phyloP scores from a whole-genome alignment of 2,329 filamentous ascomycete genomes.

The Fusarium nurragi region DNA sequence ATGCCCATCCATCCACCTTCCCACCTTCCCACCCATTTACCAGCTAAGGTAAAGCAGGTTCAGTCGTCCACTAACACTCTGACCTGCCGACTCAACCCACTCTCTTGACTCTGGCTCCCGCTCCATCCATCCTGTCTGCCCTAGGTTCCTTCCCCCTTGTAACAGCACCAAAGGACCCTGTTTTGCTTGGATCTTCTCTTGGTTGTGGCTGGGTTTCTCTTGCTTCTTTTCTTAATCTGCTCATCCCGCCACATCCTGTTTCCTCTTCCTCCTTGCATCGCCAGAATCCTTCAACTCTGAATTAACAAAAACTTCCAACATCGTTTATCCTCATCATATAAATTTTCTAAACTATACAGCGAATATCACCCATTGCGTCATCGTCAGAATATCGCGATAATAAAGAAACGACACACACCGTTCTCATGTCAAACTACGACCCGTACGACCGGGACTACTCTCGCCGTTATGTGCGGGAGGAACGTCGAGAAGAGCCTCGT shows the following conservation, averaged over 20 bases:
- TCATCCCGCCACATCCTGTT: conserved; percentile 21
- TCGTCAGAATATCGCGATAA: conserved; percentile 2
- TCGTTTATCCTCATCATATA: not conserved
- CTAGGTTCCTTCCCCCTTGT: conserved; percentile 18
- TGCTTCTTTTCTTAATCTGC: conserved; percentile 23
- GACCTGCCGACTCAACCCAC: conserved; percentile 23
- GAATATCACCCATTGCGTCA: conserved; percentile 1
- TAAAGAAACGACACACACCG: conserved; percentile 8
- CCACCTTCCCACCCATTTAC: not conserved
- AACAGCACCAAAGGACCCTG: conserved; percentile 35
- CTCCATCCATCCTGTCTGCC: conserved; percentile 3
- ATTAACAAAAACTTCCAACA: not conserved
- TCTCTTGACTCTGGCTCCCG: conserved; percentile 7
- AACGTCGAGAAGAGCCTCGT: conserved; percentile 62
- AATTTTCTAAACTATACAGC: not conserved
- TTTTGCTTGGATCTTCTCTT: conserved; percentile 22
- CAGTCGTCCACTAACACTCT: conserved; percentile 13
- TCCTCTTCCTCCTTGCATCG: conserved; percentile 22
- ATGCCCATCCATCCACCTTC: conserved; percentile 34
- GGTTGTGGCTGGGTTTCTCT: conserved; percentile 26
- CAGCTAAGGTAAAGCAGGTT: conserved; percentile 19
- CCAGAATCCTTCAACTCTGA: conserved; percentile 3
- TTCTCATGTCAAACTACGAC: conserved; percentile 60
- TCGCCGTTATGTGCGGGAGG: conserved; percentile 64
- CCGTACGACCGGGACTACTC: conserved; percentile 62